These are phyloP conservation scores for Micromonas pusilla DNA, from an alignment of 139 green algal species.

Conservation along the genomic window DNA sequence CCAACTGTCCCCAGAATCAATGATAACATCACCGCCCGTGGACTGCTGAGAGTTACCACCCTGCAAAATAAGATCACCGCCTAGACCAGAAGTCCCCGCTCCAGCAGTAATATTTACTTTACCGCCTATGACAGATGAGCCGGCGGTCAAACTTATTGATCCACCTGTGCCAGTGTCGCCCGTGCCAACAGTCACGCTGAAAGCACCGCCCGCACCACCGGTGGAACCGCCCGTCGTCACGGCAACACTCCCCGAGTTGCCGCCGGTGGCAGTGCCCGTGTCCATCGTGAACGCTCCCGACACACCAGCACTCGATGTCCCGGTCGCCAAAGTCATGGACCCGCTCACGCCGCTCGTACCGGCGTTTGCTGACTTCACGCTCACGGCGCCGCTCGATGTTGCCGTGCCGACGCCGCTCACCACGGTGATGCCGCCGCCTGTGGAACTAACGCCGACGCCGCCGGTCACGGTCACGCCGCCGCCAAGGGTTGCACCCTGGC, in stretches of 20 bases:
- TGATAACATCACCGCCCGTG: slow-evolving; percentile 12
- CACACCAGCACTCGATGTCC: not conserved
- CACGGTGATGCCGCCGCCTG: too few species aligned
- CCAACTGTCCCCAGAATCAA: slow-evolving; percentile 19
- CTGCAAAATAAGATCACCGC: not conserved
- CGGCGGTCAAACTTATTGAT: not conserved
- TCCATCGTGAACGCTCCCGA: too few species aligned
- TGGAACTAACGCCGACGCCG: too few species aligned
- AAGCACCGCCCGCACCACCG: not conserved
- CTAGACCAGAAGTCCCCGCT: too few species aligned
- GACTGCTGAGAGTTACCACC: not conserved
- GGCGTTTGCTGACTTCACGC: too few species aligned
- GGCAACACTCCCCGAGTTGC: not conserved
- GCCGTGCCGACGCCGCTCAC: too few species aligned
- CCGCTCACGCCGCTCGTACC: too few species aligned
- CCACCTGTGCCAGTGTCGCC: slow-evolving; percentile 2
- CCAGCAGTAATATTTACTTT: not conserved
- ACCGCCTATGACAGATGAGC: not conserved
- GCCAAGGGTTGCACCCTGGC: not conserved
- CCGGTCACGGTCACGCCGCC: too few species aligned
- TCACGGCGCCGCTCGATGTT: too few species aligned
- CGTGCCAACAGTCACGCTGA: not conserved
- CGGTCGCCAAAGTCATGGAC: not conserved
- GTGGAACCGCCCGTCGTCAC: not conserved
- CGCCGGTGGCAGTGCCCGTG: too few species aligned